phyloP scores from a whole-genome alignment of 352 stramenopile genomes.

The Lagenidium giganteum region DNA sequence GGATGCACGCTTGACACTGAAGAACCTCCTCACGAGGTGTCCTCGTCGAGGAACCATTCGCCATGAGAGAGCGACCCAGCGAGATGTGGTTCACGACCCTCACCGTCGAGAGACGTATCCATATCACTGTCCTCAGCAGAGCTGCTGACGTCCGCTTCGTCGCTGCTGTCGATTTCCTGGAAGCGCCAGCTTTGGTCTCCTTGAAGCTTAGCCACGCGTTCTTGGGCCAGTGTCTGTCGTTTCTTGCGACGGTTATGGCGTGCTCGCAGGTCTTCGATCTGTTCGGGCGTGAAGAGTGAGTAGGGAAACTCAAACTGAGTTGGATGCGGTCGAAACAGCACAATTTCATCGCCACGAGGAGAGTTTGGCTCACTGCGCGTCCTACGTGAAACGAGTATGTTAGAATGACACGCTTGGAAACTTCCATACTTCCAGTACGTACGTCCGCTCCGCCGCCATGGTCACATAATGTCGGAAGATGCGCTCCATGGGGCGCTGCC shows the following conservation, averaged over 20 bases:
- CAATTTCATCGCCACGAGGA: slow-evolving; percentile 14
- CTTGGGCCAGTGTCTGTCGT: slow-evolving; percentile 4
- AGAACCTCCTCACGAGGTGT: no score
- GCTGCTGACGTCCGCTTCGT: slow-evolving; percentile 23
- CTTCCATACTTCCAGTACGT: slow-evolving; percentile 4
- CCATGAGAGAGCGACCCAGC: slow-evolving; percentile 18
- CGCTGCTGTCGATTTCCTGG: slow-evolving; percentile 22
- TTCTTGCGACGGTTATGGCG: slow-evolving; percentile 23
- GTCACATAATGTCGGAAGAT: slow-evolving; percentile 70
- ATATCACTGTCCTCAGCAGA: slow-evolving; percentile 24
- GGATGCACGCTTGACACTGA: no score
- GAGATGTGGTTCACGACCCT: slow-evolving; percentile 5
- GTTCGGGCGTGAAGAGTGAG: slow-evolving; percentile 21
- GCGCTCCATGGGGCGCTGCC: slow-evolving; percentile 41
- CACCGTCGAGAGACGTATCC: slow-evolving; percentile 12
- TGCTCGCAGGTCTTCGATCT: slow-evolving; percentile 19
- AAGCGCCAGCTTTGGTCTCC: slow-evolving; percentile 19
- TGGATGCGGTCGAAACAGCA: slow-evolving; percentile 17
- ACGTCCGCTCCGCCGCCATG: slow-evolving; percentile 22
- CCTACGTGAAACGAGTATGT: neutral
- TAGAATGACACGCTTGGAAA: neutral
- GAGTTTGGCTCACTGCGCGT: slow-evolving; percentile 2
- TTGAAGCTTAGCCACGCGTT: no score
- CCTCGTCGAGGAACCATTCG: slow-evolving; percentile 20
- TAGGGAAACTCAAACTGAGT: slow-evolving; percentile 22